Conservation (phyloP, 2,329 filamentous ascomycete genomes). For the Alternaria brassicicola region DNA sequence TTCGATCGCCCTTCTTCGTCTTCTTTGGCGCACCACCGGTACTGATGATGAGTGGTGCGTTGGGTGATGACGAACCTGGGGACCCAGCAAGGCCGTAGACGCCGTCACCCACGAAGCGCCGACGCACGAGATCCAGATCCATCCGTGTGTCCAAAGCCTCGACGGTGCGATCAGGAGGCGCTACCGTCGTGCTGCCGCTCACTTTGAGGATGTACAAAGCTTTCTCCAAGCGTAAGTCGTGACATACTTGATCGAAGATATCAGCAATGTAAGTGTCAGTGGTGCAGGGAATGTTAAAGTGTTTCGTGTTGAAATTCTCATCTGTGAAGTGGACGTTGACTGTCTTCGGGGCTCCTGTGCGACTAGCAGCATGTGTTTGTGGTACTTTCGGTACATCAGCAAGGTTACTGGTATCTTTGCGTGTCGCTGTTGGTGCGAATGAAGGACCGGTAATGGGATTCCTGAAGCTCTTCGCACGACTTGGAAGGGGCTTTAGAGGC, state of each 20-base stretch:
- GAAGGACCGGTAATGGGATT: slow-evolving; percentile 59
- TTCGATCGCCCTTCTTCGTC: slow-evolving; percentile 62
- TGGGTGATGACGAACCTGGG: slow-evolving; percentile 72
- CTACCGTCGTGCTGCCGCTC: slow-evolving; percentile 74
- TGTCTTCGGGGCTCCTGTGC: slow-evolving; percentile 73
- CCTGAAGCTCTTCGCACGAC: slow-evolving; percentile 52
- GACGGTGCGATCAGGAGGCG: slow-evolving; percentile 77
- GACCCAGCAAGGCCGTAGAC: slow-evolving; percentile 71
- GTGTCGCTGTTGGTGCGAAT: slow-evolving; percentile 54
- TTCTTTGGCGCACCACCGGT: slow-evolving; percentile 57
- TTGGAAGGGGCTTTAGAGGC: slow-evolving; percentile 39
- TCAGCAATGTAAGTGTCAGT: slow-evolving; percentile 85
- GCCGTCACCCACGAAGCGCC: slow-evolving; percentile 77
- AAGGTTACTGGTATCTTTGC: slow-evolving; percentile 54
- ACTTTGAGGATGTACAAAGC: slow-evolving; percentile 79
- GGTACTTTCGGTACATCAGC: slow-evolving; percentile 53
- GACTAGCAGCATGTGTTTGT: slow-evolving; percentile 55
- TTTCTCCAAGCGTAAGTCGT: slow-evolving; percentile 79
- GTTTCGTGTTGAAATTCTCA: slow-evolving; percentile 70
- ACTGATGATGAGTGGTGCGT: slow-evolving; percentile 64
- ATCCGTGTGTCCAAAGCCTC: slow-evolving; percentile 76
- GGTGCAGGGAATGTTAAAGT: slow-evolving; percentile 75
- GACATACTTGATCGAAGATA: slow-evolving; percentile 78
- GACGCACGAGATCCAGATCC: slow-evolving; percentile 76
- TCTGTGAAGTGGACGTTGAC: slow-evolving; percentile 76